Conservation (phyloP, 108 stramenopile genomes). For the Cyclostephanos tholiformis region DNA sequence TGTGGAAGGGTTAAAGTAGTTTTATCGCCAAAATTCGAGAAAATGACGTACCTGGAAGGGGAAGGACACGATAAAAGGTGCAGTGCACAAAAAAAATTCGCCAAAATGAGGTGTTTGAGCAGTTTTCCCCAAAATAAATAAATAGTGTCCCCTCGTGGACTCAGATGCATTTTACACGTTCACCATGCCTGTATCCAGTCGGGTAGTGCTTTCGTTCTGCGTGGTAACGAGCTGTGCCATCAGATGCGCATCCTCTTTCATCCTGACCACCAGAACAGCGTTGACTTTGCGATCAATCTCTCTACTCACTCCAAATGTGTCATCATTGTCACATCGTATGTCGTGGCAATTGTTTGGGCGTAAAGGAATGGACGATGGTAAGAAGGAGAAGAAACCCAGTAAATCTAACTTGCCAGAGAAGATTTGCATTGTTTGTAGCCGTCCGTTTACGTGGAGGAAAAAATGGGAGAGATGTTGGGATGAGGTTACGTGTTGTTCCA, state of each 20-base stretch:
- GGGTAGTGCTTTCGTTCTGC: conserved; percentile 13
- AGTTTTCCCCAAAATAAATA: no score
- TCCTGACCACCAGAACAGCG: conserved; percentile 2
- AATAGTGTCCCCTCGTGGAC: no score
- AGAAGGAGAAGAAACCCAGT: conserved; percentile 31
- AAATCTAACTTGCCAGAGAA: conserved; percentile 55
- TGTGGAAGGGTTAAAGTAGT: no score
- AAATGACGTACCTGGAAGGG: no score
- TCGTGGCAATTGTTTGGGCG: conserved; percentile 23
- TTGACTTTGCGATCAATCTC: background rate
- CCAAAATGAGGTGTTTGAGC: no score
- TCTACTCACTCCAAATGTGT: background rate
- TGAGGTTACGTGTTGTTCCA: conserved; percentile 63
- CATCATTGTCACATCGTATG: conserved; percentile 5
- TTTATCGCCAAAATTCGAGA: no score
- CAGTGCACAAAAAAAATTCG: no score
- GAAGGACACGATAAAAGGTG: no score
- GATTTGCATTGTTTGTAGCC: conserved; percentile 50
- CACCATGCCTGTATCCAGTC: conserved; percentile 8
- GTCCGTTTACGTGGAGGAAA: conserved; percentile 75
- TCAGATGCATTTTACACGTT: background rate
- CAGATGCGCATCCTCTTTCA: conserved; percentile 3
- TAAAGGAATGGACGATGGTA: conserved; percentile 9
- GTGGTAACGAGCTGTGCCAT: conserved; percentile 16
- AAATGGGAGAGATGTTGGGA: conserved; percentile 91